A percentile compares a stretch with the other conserved stretches of the same genome.
Evolutionary conservation across 2,329 filamentous ascomycete genomes (phyloP).

Genomic region (Aspergillus ruber): DNA sequence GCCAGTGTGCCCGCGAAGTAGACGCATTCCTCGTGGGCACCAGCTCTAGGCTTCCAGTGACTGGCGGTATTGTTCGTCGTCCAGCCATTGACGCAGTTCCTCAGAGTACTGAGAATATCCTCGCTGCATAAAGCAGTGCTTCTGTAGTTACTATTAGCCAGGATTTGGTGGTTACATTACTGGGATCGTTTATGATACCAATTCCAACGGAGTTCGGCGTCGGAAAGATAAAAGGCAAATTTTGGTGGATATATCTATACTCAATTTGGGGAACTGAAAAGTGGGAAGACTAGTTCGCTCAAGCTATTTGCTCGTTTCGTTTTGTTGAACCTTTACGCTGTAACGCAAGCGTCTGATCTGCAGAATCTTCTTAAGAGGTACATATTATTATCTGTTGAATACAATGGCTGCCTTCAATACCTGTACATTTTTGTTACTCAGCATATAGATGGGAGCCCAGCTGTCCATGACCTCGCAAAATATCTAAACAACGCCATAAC

Average conservation of each 20-base stretch:
- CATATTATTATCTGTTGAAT: no score
- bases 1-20: constrained; percentile 85
- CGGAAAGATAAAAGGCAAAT: neutral
- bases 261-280: neutral
- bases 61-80: constrained; percentile 85
- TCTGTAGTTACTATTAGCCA: no score
- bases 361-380: no score
- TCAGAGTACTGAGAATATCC: constrained; percentile 19
- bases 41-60: constrained; percentile 73
- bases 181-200: constrained; percentile 11
- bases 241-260: no score
- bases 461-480: no score
- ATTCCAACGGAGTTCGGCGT: constrained; percentile 9
- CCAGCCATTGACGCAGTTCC: constrained; percentile 49
- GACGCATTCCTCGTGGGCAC: constrained; percentile 76
- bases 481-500: no score
- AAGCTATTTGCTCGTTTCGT: neutral
- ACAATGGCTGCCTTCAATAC: no score
- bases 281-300: no score
- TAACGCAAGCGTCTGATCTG: no score
- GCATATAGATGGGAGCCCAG: no score
- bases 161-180: constrained; percentile 3
- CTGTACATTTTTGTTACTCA: no score
- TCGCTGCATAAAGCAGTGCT: constrained; percentile 21
- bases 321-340: neutral